These are phyloP conservation scores for Ambrosia trifida DNA, from an alignment of 129 eudicot species.

Conservation along the genomic window DNA sequence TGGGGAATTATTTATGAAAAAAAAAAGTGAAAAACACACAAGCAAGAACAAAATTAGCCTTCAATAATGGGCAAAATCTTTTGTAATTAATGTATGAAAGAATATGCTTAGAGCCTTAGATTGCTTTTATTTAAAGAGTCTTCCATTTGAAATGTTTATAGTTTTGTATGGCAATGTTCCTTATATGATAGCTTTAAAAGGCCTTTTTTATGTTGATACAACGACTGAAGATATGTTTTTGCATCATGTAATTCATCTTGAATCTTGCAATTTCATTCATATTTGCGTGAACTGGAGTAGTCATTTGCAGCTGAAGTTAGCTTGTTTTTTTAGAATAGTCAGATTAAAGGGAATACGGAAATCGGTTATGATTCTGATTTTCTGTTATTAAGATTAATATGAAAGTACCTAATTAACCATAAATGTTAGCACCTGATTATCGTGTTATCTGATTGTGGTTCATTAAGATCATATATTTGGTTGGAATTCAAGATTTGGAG, in stretches of 20 bases:
- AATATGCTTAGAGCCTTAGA: not conserved
- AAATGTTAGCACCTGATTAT: not conserved
- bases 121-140: not conserved
- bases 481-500: not conserved
- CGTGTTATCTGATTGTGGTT: not conserved
- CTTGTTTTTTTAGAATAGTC: not conserved
- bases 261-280: slow-evolving; percentile 4
- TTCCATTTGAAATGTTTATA: not conserved
- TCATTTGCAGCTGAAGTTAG: not conserved
- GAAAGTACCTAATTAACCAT: not conserved
- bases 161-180: too few relatives aligned
- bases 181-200: too few relatives aligned
- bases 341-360: not conserved
- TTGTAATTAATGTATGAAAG: not conserved
- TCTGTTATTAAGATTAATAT: not conserved
- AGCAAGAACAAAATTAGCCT: not conserved
- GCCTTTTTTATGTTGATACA: too few relatives aligned
- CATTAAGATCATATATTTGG: not conserved
- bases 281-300: not conserved
- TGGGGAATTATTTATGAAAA: not conserved
- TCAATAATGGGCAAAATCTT: not conserved
- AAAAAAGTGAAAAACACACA: not conserved
- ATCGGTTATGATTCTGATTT: not conserved
- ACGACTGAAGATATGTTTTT: not conserved
- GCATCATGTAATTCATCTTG: not conserved